Conservation (phyloP, 1,284 basidiomycete genomes). For the Malassezia nana region DNA sequence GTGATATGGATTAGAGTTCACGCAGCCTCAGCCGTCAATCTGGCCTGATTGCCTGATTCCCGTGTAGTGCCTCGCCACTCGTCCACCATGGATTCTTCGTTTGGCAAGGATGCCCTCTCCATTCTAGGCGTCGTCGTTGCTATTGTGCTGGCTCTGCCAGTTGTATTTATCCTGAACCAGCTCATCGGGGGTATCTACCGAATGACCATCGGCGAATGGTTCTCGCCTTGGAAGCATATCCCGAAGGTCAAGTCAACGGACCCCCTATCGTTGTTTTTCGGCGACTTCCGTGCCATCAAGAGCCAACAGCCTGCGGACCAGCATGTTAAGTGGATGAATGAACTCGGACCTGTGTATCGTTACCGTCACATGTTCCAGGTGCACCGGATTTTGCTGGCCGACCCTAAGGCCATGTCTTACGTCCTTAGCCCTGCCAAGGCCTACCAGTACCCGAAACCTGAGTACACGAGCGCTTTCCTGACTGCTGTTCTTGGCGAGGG, state of each 20-base stretch:
- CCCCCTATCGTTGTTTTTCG: slow-evolving; percentile 13
- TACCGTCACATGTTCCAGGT: slow-evolving; percentile 39
- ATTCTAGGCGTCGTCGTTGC: neutral
- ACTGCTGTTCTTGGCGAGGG: slow-evolving; percentile 37
- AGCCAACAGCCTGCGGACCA: slow-evolving; percentile 6
- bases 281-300: slow-evolving; percentile 21
- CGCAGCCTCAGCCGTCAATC: neutral
- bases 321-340: slow-evolving; percentile 20
- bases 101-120: slow-evolving; percentile 1
- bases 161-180: slow-evolving; percentile 14
- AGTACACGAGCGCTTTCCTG: slow-evolving; percentile 24
- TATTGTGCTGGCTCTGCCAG: slow-evolving; percentile 4
- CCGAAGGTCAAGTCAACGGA: slow-evolving; percentile 17
- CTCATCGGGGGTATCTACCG: slow-evolving; percentile 14
- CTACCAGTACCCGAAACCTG: slow-evolving; percentile 43
- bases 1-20: neutral
- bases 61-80: neutral
- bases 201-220: slow-evolving; percentile 17
- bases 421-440: slow-evolving; percentile 32
- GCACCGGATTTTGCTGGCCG: slow-evolving; percentile 34
- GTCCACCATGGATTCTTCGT: neutral
- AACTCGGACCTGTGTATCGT: slow-evolving; percentile 25
- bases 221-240: slow-evolving; percentile 17
- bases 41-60: slow-evolving; percentile 7
- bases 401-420: slow-evolving; percentile 34